A percentile compares a stretch with the other conserved stretches of the same genome.
Evolutionary conservation across 2,329 filamentous ascomycete genomes (phyloP).

Genomic region (Exophiala phaeomuriformis): DNA sequence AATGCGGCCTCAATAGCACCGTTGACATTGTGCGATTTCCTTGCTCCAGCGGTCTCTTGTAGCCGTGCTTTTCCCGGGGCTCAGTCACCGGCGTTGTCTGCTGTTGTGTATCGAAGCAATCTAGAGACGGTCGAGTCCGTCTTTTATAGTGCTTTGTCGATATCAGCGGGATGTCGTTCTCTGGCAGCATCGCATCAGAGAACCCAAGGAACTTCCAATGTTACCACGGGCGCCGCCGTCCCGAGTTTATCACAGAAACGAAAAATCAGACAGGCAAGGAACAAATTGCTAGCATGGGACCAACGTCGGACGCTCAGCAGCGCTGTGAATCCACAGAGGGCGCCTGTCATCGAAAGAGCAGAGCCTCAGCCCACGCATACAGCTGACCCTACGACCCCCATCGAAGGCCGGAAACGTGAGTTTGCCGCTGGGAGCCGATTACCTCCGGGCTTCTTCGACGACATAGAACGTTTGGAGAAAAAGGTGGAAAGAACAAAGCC

Average conservation of each 20-base stretch:
- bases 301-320: slow-evolving; percentile 7
- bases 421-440: slow-evolving; percentile 21
- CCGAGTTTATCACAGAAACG: neutral
- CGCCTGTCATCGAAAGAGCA: neutral
- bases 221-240: neutral
- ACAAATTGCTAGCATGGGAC: neutral
- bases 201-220: neutral
- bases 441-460: slow-evolving; percentile 22
- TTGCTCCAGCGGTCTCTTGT: slow-evolving; percentile 12
- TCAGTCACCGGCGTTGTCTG: neutral
- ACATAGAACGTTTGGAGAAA: slow-evolving; percentile 17
- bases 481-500: slow-evolving; percentile 18
- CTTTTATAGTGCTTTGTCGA: slow-evolving; percentile 9
- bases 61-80: slow-evolving; percentile 24
- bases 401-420: slow-evolving; percentile 19
- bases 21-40: slow-evolving; percentile 21
- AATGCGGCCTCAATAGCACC: slow-evolving; percentile 19
- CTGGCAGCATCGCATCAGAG: neutral
- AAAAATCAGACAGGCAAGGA: neutral
- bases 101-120: slow-evolving; percentile 7
- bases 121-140: slow-evolving; percentile 1
- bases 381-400: slow-evolving; percentile 7
- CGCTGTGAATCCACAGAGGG: neutral
- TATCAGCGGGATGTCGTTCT: slow-evolving; percentile 1
- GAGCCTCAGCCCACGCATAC: neutral